A percentile compares a stretch with the other conserved stretches of the same genome.
phyloP scores from a whole-genome alignment of 257 asterid genomes.

The Haberlea rhodopensis region DNA sequence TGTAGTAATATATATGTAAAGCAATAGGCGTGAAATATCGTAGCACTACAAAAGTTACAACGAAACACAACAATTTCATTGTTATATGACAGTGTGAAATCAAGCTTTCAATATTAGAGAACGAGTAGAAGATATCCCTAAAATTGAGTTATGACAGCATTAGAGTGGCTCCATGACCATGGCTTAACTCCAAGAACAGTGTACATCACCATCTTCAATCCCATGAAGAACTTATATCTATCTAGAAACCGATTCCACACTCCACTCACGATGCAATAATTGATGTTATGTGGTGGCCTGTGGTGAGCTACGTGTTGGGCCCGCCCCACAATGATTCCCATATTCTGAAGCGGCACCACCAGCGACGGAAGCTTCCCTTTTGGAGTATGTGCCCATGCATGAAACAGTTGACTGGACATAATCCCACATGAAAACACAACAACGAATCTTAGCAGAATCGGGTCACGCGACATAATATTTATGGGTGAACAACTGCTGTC shows the following conservation, averaged over 20 bases:
- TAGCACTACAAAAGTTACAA: too few species aligned
- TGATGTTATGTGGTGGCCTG: not conserved
- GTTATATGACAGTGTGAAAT: too few species aligned
- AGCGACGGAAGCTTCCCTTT: slow-evolving; percentile 2
- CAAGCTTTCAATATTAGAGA: too few species aligned
- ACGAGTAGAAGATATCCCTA: too few species aligned
- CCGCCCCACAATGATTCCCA: not conserved
- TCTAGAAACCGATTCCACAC: not conserved
- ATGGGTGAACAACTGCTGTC: slow-evolving; percentile 15
- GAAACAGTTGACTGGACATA: not conserved
- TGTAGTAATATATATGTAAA: too few species aligned
- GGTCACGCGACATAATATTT: not conserved
- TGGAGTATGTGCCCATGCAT: not conserved
- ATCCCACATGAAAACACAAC: slow-evolving; percentile 23
- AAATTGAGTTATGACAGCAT: not conserved
- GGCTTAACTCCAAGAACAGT: not conserved
- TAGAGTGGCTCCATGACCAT: not conserved
- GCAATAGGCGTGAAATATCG: too few species aligned
- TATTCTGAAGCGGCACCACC: not conserved
- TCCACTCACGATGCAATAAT: slow-evolving; percentile 5
- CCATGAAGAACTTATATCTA: not conserved
- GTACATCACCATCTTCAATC: not conserved
- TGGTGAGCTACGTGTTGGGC: not conserved
- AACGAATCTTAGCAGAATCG: slow-evolving; percentile 27
- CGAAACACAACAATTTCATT: too few species aligned